Conservation (phyloP, 441 rosid species). For the Gossypium schwendimanii region DNA sequence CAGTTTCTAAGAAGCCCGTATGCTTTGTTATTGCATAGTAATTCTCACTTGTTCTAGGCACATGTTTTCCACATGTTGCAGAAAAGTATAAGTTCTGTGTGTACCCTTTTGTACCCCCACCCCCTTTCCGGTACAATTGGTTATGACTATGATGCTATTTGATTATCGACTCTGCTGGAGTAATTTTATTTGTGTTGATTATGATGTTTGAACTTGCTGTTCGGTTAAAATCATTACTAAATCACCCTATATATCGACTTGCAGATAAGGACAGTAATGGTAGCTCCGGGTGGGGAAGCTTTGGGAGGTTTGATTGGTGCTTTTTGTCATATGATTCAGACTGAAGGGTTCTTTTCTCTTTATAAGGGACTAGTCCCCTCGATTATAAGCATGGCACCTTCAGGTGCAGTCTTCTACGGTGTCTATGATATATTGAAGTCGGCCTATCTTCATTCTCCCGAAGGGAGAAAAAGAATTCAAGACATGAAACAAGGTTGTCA, state of each 20-base stretch:
- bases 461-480: slow-evolving; percentile 61
- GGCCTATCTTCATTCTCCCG: slow-evolving; percentile 69
- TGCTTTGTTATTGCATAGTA: not conserved
- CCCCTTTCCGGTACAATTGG: not conserved
- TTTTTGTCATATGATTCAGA: slow-evolving; percentile 65
- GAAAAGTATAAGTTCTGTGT: not conserved
- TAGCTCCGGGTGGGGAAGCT: slow-evolving; percentile 91
- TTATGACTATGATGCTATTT: not conserved
- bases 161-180: not conserved
- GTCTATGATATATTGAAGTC: slow-evolving; percentile 79
- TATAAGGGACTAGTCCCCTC: slow-evolving; percentile 83
- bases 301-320: slow-evolving; percentile 76
- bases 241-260: slow-evolving; percentile 5
- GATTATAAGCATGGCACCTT: slow-evolving; percentile 81
- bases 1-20: not conserved
- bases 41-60: not conserved
- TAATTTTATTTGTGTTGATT: not conserved
- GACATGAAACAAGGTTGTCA: slow-evolving; percentile 58
- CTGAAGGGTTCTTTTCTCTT: slow-evolving; percentile 81
- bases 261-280: slow-evolving; percentile 77
- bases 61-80: not conserved
- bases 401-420: slow-evolving; percentile 89
- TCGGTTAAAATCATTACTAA: not conserved
- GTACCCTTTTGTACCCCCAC: not conserved
- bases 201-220: not conserved